These are phyloP conservation scores for Russula ochroleuca DNA, from an alignment of 768 basidiomycete genomes.

Conservation along the genomic window DNA sequence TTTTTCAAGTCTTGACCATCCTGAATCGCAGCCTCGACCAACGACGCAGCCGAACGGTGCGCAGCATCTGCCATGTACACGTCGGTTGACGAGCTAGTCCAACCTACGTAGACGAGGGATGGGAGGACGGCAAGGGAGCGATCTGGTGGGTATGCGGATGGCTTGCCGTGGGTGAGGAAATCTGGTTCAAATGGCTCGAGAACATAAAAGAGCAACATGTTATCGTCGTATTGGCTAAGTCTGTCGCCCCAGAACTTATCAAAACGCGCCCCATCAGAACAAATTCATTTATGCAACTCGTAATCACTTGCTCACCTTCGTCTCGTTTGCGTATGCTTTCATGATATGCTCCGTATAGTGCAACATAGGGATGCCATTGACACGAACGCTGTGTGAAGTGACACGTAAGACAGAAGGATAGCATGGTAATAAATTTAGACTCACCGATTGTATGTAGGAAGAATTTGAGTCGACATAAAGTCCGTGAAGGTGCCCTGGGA, in stretches of 20 bases:
- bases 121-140: slow-evolving; percentile 17
- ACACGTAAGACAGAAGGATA: background rate
- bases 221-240: slow-evolving; percentile 35
- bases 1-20: slow-evolving; percentile 38
- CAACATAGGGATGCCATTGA: slow-evolving; percentile 1
- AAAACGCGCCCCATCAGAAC: background rate
- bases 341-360: slow-evolving; percentile 2
- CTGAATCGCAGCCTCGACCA: slow-evolving; percentile 44
- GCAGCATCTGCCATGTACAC: slow-evolving; percentile 12
- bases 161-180: slow-evolving; percentile 21
- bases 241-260: slow-evolving; percentile 44
- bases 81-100: slow-evolving; percentile 40
- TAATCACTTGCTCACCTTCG: background rate
- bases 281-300: background rate
- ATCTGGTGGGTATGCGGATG: slow-evolving; percentile 25
- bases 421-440: background rate
- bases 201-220: slow-evolving; percentile 42
- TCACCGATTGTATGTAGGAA: slow-evolving; percentile 26
- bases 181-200: slow-evolving; percentile 16
- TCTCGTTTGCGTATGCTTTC: slow-evolving; percentile 7
- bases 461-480: slow-evolving; percentile 35
- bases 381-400: slow-evolving; percentile 21
- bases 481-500: slow-evolving; percentile 38
- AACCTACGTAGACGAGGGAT: slow-evolving; percentile 37
- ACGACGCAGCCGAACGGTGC: slow-evolving; percentile 21